Evolutionary conservation across 164 flowering plant genomes (phyloP).

Genomic region (Warburgia ugandensis): DNA sequence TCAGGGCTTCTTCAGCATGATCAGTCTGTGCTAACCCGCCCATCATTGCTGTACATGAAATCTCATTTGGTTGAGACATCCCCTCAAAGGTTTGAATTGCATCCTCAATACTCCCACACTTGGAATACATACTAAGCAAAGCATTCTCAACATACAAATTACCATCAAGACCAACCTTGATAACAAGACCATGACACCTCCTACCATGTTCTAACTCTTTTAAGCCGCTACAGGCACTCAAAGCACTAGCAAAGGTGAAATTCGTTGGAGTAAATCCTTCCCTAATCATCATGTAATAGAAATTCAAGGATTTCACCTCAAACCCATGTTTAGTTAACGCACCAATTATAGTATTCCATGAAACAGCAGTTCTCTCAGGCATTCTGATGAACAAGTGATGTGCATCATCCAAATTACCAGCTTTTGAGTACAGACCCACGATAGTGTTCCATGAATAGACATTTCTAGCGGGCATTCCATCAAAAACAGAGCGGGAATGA

Average conservation of each 20-base stretch:
- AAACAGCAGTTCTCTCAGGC: constrained; percentile 61
- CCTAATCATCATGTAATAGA: constrained; percentile 39
- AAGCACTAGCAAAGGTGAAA: constrained; percentile 69
- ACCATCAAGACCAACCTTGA: constrained; percentile 51
- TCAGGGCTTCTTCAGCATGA: constrained; percentile 44
- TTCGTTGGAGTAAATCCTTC: constrained; percentile 49
- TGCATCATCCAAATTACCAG: constrained; percentile 29
- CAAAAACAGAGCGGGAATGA: constrained; percentile 38
- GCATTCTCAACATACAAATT: constrained; percentile 74
- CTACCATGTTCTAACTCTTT: constrained; percentile 37
- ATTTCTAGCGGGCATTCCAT: constrained; percentile 45
- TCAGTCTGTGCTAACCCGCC: constrained; percentile 48
- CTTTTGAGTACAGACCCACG: constrained; percentile 35
- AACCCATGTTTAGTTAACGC: constrained; percentile 36
- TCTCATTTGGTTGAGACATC: constrained; percentile 60
- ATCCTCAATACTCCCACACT: constrained; percentile 40
- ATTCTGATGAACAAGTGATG: constrained; percentile 39
- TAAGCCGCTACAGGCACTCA: constrained; percentile 57
- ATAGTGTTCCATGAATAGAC: constrained; percentile 62
- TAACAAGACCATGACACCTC: constrained; percentile 47
- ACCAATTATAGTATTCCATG: constrained; percentile 63
- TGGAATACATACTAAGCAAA: constrained; percentile 65
- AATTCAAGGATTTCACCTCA: constrained; percentile 34
- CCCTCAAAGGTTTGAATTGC: constrained; percentile 45
- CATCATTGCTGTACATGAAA: constrained; percentile 71